A percentile compares a stretch with the other conserved stretches of the same genome.
Conservation (phyloP, 2,329 filamentous ascomycete genomes). For the Hypoxylon sp. region DNA sequence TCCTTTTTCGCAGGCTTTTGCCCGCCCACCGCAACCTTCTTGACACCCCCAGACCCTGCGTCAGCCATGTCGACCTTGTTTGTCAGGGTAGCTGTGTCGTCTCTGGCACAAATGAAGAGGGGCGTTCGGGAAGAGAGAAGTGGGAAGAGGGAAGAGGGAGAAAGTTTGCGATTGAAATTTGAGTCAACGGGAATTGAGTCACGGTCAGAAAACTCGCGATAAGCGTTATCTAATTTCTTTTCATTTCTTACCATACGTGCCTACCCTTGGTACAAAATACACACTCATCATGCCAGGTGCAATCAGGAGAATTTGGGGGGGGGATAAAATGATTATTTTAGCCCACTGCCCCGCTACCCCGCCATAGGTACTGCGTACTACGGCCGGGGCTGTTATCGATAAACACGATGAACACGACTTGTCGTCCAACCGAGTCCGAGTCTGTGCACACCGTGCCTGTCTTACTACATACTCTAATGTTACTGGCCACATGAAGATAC, state of each 20-base stretch:
- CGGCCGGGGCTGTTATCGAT: neutral
- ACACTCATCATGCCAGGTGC: neutral
- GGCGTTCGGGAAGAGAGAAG: neutral
- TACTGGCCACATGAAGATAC: no score
- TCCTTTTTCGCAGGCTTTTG: slow-evolving; percentile 59
- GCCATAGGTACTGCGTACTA: slow-evolving; percentile 1
- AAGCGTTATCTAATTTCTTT: neutral
- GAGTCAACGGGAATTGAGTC: neutral
- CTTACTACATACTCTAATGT: no score
- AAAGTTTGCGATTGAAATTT: neutral
- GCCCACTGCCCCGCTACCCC: slow-evolving; percentile 13
- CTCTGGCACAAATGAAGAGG: neutral
- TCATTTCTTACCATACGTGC: neutral
- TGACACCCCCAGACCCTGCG: slow-evolving; percentile 58
- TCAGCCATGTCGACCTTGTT: slow-evolving; percentile 26
- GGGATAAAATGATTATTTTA: slow-evolving; percentile 20
- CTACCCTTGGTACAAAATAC: neutral
- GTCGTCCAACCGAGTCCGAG: no score
- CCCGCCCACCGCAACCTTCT: slow-evolving; percentile 66
- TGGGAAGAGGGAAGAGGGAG: neutral
- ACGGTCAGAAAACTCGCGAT: neutral
- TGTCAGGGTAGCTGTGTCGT: neutral
- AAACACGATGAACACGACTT: no score
- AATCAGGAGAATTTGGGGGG: neutral
- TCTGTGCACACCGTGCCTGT: no score